Base-by-base conservation (phyloP, 192 early-diverging fungal species). In the Podochytrium sp. region DNA sequence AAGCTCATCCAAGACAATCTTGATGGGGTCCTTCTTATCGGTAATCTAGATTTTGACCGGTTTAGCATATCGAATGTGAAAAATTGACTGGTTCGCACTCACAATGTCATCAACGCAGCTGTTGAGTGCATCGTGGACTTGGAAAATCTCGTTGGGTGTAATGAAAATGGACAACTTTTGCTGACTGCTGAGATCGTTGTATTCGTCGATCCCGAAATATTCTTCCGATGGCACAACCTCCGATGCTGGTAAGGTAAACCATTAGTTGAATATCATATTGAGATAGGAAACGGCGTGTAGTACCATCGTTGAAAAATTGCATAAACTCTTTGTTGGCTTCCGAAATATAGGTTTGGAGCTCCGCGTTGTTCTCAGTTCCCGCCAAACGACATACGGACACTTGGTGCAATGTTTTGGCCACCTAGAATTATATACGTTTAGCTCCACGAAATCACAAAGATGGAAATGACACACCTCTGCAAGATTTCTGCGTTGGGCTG, bases 331-430 rank as follows among this genome's bases (percentile, higher is more conserved):
- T 82, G 18, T 89, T 83, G 5, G 94, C 90, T 51, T 92, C 86
- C 4, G 82, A 77, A 12, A 97, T 91, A 79, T 94, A 95, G 58
- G 91, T 88, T 74, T 96, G 95, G 38, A 98, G 77, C 33, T 89
- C 89, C 55, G 86, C 80, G 67, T 91, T 61, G 70, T 89, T 76
- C 86, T 51, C 60, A 42, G 74, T 90, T 56, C 84, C 88, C 6
- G 81, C 80, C 55, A 89, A 73, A 77, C 91, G 93, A 73, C 92
- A 92, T 23, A 93, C 94, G n/a, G 94, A 93, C 43, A 99, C 95
- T 74, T 97, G 92, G 74, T 98, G 94, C 1, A 98, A 85, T 87
- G 93, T 95, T 83, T 97, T 98, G 47, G 94, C 91, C 47, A 96
- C 38, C 74, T 64, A 14, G 1, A 39, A 37, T 1, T 33, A 20